A percentile compares a stretch with the other conserved stretches of the same genome.
Evolutionary conservation across 345 rosid species (phyloP).

Genomic region (Streptanthus diversifolius): DNA sequence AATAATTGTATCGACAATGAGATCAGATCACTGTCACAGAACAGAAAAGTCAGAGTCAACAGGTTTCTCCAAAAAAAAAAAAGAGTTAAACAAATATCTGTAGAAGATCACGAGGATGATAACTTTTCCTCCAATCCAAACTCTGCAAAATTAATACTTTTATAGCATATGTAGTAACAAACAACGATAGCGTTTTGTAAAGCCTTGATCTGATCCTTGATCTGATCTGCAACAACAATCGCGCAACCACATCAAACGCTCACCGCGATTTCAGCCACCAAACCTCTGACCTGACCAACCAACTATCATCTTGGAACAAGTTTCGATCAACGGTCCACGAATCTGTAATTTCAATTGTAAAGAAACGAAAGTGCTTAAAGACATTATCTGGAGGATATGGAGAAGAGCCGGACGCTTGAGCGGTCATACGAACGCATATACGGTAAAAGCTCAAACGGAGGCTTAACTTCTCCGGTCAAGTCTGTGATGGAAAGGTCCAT

Average conservation of each 20-base stretch:
- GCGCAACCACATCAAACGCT: conserved; percentile 6
- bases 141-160: not conserved
- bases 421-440: conserved; percentile 60
- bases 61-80: no score
- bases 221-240: no score
- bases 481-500: conserved; percentile 51
- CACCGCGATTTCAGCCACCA: not conserved
- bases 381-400: conserved; percentile 38
- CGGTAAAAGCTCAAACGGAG: conserved; percentile 51
- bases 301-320: conserved; percentile 40
- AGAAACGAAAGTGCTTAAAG: conserved; percentile 33
- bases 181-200: not conserved
- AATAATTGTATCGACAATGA: not conserved
- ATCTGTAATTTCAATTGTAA: not conserved
- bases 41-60: not conserved
- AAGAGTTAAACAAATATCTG: not conserved
- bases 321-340: not conserved
- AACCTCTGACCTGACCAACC: not conserved
- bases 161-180: not conserved
- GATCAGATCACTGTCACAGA: not conserved
- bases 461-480: conserved; percentile 43
- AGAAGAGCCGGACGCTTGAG: conserved; percentile 48
- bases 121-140: not conserved
- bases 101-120: not conserved
- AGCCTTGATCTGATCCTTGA: not conserved